A percentile compares a stretch with the other conserved stretches of the same genome.
These are phyloP conservation scores for Chaetomiaceae sp. DNA, from an alignment of 2,329 filamentous ascomycete genomes.

Conservation along the genomic window DNA sequence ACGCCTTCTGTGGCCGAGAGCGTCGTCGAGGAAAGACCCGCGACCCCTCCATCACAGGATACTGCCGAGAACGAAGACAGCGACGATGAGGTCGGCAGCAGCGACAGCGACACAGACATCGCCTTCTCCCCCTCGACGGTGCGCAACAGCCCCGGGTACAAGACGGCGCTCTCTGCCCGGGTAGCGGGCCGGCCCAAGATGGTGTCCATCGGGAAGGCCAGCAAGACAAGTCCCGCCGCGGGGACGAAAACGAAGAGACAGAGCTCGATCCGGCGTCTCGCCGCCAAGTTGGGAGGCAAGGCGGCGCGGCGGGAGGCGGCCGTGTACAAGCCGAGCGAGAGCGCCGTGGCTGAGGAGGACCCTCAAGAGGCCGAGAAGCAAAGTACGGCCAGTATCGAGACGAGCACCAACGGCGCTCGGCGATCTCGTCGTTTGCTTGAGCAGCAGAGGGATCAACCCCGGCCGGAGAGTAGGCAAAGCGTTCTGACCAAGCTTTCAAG, in stretches of 20 bases:
- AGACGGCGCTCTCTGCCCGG: conserved; percentile 1
- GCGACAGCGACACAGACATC: background rate
- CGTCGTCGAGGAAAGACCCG: background rate
- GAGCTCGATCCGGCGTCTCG: conserved; percentile 7
- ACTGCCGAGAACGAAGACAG: background rate
- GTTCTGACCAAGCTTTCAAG: background rate
- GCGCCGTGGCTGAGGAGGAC: background rate
- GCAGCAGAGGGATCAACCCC: background rate
- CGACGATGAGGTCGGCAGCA: background rate
- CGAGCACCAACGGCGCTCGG: background rate
- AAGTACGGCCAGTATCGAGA: too few species aligned
- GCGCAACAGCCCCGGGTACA: background rate
- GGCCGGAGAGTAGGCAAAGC: background rate
- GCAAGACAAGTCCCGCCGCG: background rate
- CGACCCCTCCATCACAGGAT: background rate
- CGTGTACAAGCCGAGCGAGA: conserved; percentile 4
- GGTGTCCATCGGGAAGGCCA: conserved; percentile 6
- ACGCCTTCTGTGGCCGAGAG: background rate
- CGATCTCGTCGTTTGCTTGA: conserved; percentile 1
- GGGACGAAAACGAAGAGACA: background rate
- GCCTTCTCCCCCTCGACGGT: background rate
- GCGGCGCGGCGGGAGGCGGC: conserved; percentile 6
- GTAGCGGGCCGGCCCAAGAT: background rate
- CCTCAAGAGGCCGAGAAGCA: background rate
- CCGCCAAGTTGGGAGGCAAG: conserved; percentile 1